A percentile compares a stretch with the other conserved stretches of the same genome.
phyloP scores from a whole-genome alignment of 345 rosid genomes.

The Ailanthus altissimus region DNA sequence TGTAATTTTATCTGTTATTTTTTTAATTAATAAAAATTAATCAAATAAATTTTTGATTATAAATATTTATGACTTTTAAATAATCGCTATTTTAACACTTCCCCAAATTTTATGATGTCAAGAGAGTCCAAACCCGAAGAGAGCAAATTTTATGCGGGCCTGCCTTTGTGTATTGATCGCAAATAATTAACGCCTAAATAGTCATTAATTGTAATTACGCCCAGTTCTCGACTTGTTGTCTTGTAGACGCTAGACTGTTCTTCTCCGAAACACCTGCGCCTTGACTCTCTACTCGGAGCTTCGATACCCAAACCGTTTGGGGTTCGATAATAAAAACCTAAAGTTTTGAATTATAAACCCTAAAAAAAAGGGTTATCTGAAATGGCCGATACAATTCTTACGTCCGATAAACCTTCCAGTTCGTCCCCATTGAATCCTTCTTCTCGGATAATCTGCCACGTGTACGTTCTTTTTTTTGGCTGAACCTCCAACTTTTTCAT shows the following conservation, averaged over 20 bases:
- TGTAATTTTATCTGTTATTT: no score
- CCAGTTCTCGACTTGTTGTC: neutral
- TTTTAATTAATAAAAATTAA: no score
- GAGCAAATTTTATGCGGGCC: no score
- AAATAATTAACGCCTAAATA: neutral
- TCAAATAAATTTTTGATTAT: no score
- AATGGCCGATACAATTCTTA: slow-evolving; percentile 40
- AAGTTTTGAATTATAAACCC: neutral
- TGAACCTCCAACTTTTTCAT: neutral
- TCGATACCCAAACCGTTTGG: neutral
- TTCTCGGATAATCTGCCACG: slow-evolving; percentile 68
- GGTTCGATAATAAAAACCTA: neutral
- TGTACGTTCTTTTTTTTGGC: slow-evolving; percentile 34
- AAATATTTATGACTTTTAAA: no score
- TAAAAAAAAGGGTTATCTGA: neutral
- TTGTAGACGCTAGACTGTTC: neutral
- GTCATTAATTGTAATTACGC: neutral
- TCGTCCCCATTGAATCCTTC: slow-evolving; percentile 61
- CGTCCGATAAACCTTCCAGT: slow-evolving; percentile 42
- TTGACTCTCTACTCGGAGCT: neutral
- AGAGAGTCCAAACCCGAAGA: no score
- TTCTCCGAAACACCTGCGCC: no score
- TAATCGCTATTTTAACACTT: no score
- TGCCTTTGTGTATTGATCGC: no score
- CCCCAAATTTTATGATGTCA: no score